Evolutionary conservation across 805 yeast genomes (phyloP).

Genomic region (Lachancea sp.): DNA sequence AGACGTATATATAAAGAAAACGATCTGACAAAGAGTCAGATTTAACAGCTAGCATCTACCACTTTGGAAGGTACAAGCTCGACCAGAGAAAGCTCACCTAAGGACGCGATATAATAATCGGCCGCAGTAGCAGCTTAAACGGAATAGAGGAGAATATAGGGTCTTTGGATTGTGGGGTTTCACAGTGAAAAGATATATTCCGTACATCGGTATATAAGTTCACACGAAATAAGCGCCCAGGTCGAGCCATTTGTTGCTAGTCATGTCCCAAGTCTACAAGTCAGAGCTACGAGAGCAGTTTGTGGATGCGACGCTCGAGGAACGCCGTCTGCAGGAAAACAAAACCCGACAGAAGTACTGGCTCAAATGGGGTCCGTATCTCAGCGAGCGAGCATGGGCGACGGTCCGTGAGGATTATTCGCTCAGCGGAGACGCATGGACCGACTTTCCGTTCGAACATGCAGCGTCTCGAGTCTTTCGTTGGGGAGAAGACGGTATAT

Average conservation of each 20-base stretch:
- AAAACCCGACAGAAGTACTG: conserved; percentile 46
- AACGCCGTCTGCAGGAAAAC: conserved; percentile 33
- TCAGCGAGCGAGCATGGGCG: conserved; percentile 83
- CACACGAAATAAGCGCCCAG: not conserved
- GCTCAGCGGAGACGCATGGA: conserved; percentile 84
- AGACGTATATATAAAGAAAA: no score
- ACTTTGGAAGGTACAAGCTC: no score
- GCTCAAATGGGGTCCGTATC: conserved; percentile 88
- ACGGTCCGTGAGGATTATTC: conserved; percentile 87
- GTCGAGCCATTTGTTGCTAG: no score
- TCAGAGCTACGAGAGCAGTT: conserved; percentile 18
- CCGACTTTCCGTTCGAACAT: conserved; percentile 78
- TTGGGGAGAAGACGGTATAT: conserved; percentile 96
- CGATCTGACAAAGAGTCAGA: no score
- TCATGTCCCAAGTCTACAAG: conserved; percentile 9
- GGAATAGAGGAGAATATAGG: no score
- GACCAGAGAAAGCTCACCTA: no score
- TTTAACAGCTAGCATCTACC: no score
- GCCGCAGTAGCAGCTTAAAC: no score
- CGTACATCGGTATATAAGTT: no score
- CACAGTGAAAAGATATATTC: no score
- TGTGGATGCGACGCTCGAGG: conserved; percentile 31
- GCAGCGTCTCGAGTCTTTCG: conserved; percentile 75
- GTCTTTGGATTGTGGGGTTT: no score
- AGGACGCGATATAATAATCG: no score